Base-by-base conservation (phyloP, 1,139 yeast genomes). In the Komagataea norvegica region DNA sequence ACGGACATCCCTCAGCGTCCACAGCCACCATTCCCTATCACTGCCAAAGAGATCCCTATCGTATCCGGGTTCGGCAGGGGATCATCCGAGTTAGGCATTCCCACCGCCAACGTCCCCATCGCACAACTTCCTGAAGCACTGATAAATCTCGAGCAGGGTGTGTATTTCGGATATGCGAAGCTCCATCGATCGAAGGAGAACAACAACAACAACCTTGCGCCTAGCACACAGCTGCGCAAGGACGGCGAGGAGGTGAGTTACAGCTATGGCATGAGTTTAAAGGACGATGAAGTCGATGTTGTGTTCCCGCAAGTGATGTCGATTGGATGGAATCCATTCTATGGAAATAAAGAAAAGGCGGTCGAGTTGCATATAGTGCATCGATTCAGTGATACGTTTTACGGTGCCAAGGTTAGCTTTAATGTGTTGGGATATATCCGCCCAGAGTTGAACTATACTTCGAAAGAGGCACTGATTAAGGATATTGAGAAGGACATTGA, bases 21-120 rank as follows among this genome's bases (percentile, higher is more conserved):
- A 1, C 47, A 44, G 26, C 31, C 59, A 1, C 95, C 95, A 8
- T 89, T 59, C 52, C 97, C 98, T 0, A 65, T 87, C 3, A 55
- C 61, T 2, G 71, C 76, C 9, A 59, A 52, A 8, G 60, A 61
- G 37, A 64, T 87, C 7, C 65, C 67, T 25, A 77, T 93, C 26
- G 74, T 85, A 17, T 74, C 91, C 29, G 98, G 99, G 0, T 91
- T 86, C 61, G 99, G 98, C 5, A 72, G 99, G 43, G 99, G 99
- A 1, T 86, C 96, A 0, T 63, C 93, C 0, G 96, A 88, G 52
- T 68, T 93, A 33, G 97, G 97, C 0, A 84, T 88, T 38, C 98
- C 98, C 4, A 91, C 98, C 0, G 98, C 97, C 14, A 91, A 91
- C 55, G 75, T 89, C 18, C 87, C 89, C 1, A 72, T 86, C 9